A percentile compares a stretch with the other conserved stretches of the same genome.
These are phyloP conservation scores for Penicillium sp. DNA, from an alignment of 2,329 filamentous ascomycete genomes.

Conservation along the genomic window DNA sequence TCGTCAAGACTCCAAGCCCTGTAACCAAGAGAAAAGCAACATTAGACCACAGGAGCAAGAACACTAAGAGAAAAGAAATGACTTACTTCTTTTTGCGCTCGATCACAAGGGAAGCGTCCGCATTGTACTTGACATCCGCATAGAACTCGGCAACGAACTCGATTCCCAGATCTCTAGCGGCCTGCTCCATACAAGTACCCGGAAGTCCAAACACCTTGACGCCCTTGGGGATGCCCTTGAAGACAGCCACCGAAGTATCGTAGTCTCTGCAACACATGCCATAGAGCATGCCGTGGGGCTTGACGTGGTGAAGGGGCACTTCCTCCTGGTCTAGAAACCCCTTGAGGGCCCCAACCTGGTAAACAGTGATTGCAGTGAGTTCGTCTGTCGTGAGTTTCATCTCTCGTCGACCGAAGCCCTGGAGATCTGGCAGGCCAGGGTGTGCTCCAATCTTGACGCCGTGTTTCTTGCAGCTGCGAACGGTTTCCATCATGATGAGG, in stretches of 20 bases:
- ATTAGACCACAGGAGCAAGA: too few relatives aligned
- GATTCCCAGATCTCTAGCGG: slow-evolving; percentile 52
- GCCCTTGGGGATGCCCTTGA: slow-evolving; percentile 51
- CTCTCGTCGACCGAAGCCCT: slow-evolving; percentile 62
- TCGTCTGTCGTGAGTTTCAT: slow-evolving; percentile 59
- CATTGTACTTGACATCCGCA: slow-evolving; percentile 56
- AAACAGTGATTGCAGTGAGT: slow-evolving; percentile 56
- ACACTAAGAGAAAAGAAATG: too few relatives aligned
- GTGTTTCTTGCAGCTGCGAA: slow-evolving; percentile 56
- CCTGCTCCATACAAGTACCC: slow-evolving; percentile 54
- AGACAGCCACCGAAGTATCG: slow-evolving; percentile 52
- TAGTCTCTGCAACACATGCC: slow-evolving; percentile 55
- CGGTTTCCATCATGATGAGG: slow-evolving; percentile 61
- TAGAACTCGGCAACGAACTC: slow-evolving; percentile 55
- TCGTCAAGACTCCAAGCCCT: too few relatives aligned
- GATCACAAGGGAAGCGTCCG: slow-evolving; percentile 47
- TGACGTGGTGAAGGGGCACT: slow-evolving; percentile 59
- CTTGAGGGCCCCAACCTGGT: slow-evolving; percentile 62
- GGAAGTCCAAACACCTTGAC: slow-evolving; percentile 54
- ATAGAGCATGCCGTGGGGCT: slow-evolving; percentile 61
- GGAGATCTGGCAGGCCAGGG: slow-evolving; percentile 62
- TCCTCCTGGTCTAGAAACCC: slow-evolving; percentile 58
- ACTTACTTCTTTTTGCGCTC: too few relatives aligned
- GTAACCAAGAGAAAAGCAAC: too few relatives aligned
- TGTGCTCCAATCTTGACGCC: slow-evolving; percentile 60